Percentiles rank a stretch among this genome's conserved stretches.
Evolutionary conservation across 2,329 filamentous ascomycete species (phyloP).

Genomic region (Beauveria australis): DNA sequence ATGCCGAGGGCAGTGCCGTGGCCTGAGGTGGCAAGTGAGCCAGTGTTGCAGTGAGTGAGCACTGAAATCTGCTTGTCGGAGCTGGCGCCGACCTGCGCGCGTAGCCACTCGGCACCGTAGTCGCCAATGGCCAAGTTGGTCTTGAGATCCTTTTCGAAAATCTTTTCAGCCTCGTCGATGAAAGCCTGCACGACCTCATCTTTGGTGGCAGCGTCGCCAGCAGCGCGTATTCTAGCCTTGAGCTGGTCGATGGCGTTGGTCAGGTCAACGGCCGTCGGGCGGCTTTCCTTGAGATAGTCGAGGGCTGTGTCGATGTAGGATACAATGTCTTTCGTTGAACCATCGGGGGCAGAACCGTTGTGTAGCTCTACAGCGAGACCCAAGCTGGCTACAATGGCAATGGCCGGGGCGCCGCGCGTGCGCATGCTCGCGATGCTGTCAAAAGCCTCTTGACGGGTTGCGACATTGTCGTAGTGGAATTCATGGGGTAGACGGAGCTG

Average conservation of each 20-base stretch:
- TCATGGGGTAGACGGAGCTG: constrained; percentile 77
- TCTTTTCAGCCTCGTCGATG: constrained; percentile 72
- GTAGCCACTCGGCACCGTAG: constrained; percentile 76
- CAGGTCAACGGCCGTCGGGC: constrained; percentile 91
- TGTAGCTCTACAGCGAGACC: constrained; percentile 78
- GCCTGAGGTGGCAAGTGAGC: constrained; percentile 92
- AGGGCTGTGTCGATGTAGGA: constrained; percentile 67
- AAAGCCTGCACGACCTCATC: constrained; percentile 59
- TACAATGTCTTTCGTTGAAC: constrained; percentile 48
- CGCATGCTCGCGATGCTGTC: constrained; percentile 76
- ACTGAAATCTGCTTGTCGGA: constrained; percentile 57
- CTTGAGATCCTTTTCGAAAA: constrained; percentile 76
- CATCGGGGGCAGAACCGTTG: constrained; percentile 38
- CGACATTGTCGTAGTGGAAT: constrained; percentile 67
- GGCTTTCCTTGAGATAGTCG: constrained; percentile 78
- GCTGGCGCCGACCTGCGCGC: constrained; percentile 45
- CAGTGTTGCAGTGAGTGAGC: constrained; percentile 96
- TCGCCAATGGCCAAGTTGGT: constrained; percentile 83
- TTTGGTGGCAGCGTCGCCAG: constrained; percentile 33
- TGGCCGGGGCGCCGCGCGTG: constrained; percentile 76
- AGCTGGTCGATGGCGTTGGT: constrained; percentile 82
- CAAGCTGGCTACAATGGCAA: constrained; percentile 93
- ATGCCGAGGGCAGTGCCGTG: constrained; percentile 94
- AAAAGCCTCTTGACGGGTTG: constrained; percentile 66
- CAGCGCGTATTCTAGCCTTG: constrained; percentile 51